Base-by-base conservation (phyloP, 73 alveolate genomes). In the Stentor coeruleus region DNA sequence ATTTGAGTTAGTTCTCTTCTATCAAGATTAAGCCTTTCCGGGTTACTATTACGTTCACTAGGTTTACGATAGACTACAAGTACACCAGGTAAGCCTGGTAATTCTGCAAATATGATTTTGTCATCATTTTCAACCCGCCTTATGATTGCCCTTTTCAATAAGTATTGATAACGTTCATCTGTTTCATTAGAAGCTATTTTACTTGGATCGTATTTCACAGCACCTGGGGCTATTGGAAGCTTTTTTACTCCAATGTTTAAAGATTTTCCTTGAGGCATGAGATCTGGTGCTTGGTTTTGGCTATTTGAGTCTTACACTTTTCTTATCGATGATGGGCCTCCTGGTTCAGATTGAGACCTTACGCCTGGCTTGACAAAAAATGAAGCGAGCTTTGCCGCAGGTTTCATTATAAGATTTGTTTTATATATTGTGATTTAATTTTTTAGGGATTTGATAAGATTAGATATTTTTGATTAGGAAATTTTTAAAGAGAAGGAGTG, bases 11-110 rank as follows among this genome's bases (percentile, higher is more conserved):
- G 86, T 76, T 95, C 99, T 83, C 95, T 75, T 77, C 91, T 93
- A 84, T 95, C 95, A 26, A 95, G 86, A 76, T 90, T 88, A 38
- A 95, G 90, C 81, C 93, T 87, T 57, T 95, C 99, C 81, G 89
- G 92, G 74, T 90, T 83, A 33, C 91, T 90, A 87, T 93, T 91
- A 42, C 99, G 82, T 81, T 88, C 96, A 11, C 95, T 87, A 30
- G 98, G 98, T 73, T 93, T 95, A 74, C 99, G 82, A 76, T 95
- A 95, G 74, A 93, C 94, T 4, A 95, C 99, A 36, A 93, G 91
- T 36, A 93, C 96, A 41, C 96, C 97, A 42, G 98, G 99, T 30
- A 95, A 91, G 76, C 93, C 90, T 3, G 96, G 95, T 3, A 95
- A 87, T 81, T 95, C 98, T 60, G 96, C 98, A 84, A 91, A 95